Evolutionary conservation across 768 basidiomycete genomes (phyloP).

Genomic region (Auricularia cornea): DNA sequence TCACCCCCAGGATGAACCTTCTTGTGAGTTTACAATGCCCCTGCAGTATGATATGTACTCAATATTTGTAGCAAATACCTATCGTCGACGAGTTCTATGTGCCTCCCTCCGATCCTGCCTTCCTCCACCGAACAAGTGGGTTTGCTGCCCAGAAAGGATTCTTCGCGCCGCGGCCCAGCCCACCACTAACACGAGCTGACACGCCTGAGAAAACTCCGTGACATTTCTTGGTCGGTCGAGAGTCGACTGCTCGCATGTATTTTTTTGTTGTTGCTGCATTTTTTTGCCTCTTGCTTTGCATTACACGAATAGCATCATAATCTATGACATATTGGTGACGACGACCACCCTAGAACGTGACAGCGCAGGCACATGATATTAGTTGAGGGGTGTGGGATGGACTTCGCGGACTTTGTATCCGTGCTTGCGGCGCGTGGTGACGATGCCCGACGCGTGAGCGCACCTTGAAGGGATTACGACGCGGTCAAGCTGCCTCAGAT

Average conservation of each 20-base stretch:
- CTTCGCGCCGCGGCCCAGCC: conserved; percentile 41
- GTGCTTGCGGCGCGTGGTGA: neutral
- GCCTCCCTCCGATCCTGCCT: conserved; percentile 72
- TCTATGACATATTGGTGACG: neutral
- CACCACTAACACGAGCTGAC: neutral
- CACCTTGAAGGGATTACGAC: neutral
- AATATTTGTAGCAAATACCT: conserved; percentile 78
- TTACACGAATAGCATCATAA: no score
- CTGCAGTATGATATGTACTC: neutral
- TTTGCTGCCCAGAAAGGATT: conserved; percentile 88
- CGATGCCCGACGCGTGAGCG: neutral
- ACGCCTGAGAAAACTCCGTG: neutral
- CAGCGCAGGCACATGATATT: neutral
- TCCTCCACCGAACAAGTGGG: conserved; percentile 58
- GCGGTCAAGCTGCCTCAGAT: neutral
- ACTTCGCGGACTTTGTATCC: neutral
- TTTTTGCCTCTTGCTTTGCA: neutral
- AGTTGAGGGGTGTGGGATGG: no score
- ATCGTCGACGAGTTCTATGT: conserved; percentile 92
- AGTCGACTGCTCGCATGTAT: neutral
- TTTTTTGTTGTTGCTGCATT: neutral
- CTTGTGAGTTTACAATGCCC: neutral
- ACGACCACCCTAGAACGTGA: neutral
- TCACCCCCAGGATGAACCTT: conserved; percentile 79
- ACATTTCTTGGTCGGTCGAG: neutral